phyloP scores from a whole-genome alignment of 192 early-diverging fungal genomes.

The Coemansia sp. region DNA sequence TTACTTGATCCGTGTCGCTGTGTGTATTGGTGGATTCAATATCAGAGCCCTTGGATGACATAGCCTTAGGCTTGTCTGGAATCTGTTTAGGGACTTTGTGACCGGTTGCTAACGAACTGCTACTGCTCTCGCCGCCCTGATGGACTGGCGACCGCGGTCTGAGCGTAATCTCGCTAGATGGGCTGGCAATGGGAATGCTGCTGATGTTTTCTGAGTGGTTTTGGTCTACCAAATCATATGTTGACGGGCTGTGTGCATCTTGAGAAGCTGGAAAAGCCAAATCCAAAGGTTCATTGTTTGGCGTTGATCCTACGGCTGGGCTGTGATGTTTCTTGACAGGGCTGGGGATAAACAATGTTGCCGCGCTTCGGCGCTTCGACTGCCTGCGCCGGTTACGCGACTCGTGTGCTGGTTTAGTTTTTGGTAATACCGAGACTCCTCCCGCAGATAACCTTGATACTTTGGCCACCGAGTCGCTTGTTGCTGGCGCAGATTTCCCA shows the following conservation, averaged over 20 bases:
- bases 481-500: not conserved
- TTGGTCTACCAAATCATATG: too few relatives aligned
- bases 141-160: too few relatives aligned
- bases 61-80: too few relatives aligned
- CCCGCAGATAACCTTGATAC: not conserved
- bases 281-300: conserved; percentile 37
- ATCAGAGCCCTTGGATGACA: too few relatives aligned
- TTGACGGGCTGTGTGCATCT: conserved; percentile 4
- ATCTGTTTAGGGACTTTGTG: too few relatives aligned
- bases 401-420: conserved; percentile 7
- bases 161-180: too few relatives aligned
- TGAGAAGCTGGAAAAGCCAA: too few relatives aligned
- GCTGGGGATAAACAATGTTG: conserved; percentile 34
- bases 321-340: conserved; percentile 11
- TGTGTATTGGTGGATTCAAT: too few relatives aligned
- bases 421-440: conserved; percentile 1
- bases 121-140: too few relatives aligned
- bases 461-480: not conserved
- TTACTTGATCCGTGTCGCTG: not conserved
- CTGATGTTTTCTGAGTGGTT: too few relatives aligned
- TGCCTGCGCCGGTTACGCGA: conserved; percentile 32
- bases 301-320: conserved; percentile 9
- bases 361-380: conserved; percentile 47
- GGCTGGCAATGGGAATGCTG: conserved; percentile 27
- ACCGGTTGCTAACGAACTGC: too few relatives aligned